phyloP scores from a whole-genome alignment of 495 filamentous ascomycete genomes.

The Venustampulla echinocandica region DNA sequence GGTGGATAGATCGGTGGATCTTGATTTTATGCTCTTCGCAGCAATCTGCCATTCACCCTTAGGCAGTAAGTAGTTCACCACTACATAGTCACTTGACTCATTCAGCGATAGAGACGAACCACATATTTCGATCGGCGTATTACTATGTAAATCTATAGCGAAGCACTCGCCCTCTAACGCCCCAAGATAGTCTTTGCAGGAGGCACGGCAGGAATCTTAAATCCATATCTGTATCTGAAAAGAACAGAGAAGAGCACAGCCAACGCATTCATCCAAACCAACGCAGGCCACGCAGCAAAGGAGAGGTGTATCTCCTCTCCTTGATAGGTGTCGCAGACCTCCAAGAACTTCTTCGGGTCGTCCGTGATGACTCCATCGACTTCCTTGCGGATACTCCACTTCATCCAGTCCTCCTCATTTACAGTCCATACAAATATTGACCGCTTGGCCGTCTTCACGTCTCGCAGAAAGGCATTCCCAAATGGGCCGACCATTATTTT shows the following conservation, averaged over 20 bases:
- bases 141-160: too few relatives aligned
- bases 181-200: too few relatives aligned
- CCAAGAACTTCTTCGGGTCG: slow-evolving; percentile 42
- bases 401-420: slow-evolving; percentile 65
- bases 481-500: slow-evolving; percentile 52
- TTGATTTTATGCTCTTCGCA: too few relatives aligned
- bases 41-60: too few relatives aligned
- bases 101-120: too few relatives aligned
- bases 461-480: slow-evolving; percentile 54
- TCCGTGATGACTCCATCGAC: slow-evolving; percentile 49
- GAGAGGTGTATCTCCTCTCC: slow-evolving; percentile 12
- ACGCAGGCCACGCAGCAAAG: background rate
- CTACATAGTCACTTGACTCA: too few relatives aligned
- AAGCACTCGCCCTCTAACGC: too few relatives aligned
- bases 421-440: slow-evolving; percentile 77
- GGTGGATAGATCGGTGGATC: too few relatives aligned
- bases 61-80: too few relatives aligned
- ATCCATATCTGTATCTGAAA: slow-evolving; percentile 10
- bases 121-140: too few relatives aligned
- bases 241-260: slow-evolving; percentile 11
- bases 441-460: slow-evolving; percentile 43
- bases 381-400: slow-evolving; percentile 48
- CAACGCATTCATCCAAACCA: slow-evolving; percentile 14
- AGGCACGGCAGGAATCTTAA: too few relatives aligned
- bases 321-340: slow-evolving; percentile 28